Base-by-base conservation (phyloP, 352 stramenopile genomes). In the Bremia lactucae region DNA sequence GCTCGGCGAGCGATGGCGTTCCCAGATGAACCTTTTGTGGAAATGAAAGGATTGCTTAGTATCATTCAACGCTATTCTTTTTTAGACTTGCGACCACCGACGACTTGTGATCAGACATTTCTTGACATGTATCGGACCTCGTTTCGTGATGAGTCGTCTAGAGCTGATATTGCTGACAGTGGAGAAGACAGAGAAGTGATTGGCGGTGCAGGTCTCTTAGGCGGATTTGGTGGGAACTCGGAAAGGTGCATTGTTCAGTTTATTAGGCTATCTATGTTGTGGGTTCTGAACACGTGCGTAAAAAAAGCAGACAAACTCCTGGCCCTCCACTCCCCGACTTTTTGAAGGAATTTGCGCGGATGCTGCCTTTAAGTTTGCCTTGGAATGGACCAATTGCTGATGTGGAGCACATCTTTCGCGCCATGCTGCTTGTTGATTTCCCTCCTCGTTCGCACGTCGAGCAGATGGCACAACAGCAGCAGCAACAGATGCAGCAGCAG, bases 301-400 rank as follows among this genome's bases (percentile, higher is more conserved):
- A 46, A 9, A 13, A 6, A 35, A 46, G 19, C 25, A 86, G 74
- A 46, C 59, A 78, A 39, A 74, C 88, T 38, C 73, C 76, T 10
- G 78, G 78, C 29, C 77, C 80, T 26, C 76, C 80, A 5, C 36
- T 93, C 13, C 80, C 80, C n/a, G 71, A 89, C 24, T 93, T 89
- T 42, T 52, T 93, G 24, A 88, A 89, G 42, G 72, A 84, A 29
- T 93, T 90, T 58, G 80, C 80, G 7, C 46, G 56, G 18, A 84
- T 90, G 74, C 45, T 93, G 35, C 80, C 80, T 13, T 54, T 93
- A 15, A 73, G 77, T 36, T 41, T 88, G 24, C 69, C 77, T n/a
- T 93, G 80, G 80, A 90, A 93, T 37, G 80, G 80, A 11, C 80
- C 80, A 13, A 84, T 93, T 34, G 80, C 80, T 9, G 80, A 93